Conservation (phyloP, 2,329 filamentous ascomycete species). For the Cladosporium sp. region DNA sequence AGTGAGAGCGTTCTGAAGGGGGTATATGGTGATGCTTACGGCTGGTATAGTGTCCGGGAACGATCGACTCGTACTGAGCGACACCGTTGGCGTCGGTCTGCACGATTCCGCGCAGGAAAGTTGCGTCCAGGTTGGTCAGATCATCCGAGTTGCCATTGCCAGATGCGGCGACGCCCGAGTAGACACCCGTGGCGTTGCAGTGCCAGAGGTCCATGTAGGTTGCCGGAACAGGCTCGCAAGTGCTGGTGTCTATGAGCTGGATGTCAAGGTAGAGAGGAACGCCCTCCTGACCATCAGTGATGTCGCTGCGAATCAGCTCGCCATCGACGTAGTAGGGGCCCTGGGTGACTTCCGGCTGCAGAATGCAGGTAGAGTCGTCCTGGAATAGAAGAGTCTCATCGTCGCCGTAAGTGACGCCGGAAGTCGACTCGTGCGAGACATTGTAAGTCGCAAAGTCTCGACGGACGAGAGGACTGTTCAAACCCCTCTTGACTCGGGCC, state of each 20-base stretch:
- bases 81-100: conserved; percentile 40
- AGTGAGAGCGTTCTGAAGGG: not conserved
- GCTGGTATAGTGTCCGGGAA: conserved; percentile 45
- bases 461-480: conserved; percentile 25
- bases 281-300: conserved; percentile 43
- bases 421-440: conserved; percentile 26
- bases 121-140: conserved; percentile 37
- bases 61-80: conserved; percentile 39
- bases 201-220: conserved; percentile 48
- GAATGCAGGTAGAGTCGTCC: conserved; percentile 29
- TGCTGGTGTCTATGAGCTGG: conserved; percentile 45
- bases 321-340: conserved; percentile 39
- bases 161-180: conserved; percentile 36
- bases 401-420: conserved; percentile 25
- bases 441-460: conserved; percentile 30
- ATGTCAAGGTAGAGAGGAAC: conserved; percentile 44
- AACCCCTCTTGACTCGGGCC: conserved; percentile 25
- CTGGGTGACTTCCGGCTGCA: conserved; percentile 29
- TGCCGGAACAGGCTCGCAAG: conserved; percentile 43
- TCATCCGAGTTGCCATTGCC: conserved; percentile 44
- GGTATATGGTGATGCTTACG: conserved; percentile 23
- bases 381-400: conserved; percentile 22
- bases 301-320: conserved; percentile 39
- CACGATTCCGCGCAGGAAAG: conserved; percentile 43
- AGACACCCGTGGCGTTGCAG: conserved; percentile 49